Evolutionary conservation across 352 stramenopile species (phyloP).

Genomic region (Pythium chondricola): DNA sequence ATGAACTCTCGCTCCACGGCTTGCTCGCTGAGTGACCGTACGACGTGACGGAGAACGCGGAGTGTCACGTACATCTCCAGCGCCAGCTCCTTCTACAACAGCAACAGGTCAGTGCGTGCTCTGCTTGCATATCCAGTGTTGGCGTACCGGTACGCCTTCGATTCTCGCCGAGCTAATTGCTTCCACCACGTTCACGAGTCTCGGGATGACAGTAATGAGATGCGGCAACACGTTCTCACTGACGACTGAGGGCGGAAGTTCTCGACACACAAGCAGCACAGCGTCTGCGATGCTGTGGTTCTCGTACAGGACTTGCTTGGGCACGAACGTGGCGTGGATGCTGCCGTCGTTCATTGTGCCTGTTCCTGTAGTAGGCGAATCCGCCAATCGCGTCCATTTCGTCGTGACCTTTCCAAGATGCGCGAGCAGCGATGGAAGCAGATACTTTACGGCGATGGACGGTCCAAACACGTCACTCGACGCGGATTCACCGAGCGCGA

Average conservation of each 20-base stretch:
- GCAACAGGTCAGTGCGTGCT: neutral
- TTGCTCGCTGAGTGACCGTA: constrained; percentile 48
- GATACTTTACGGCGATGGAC: constrained; percentile 51
- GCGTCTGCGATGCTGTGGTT: constrained; percentile 61
- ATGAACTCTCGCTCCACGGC: constrained; percentile 46
- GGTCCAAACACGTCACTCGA: constrained; percentile 47
- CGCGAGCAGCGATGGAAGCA: constrained; percentile 47
- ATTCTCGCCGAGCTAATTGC: constrained; percentile 55
- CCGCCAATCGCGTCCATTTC: constrained; percentile 50
- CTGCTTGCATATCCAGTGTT: too few species aligned
- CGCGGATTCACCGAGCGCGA: constrained; percentile 43
- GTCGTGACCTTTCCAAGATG: constrained; percentile 43
- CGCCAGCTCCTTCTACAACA: constrained; percentile 46
- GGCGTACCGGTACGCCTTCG: constrained; percentile 62
- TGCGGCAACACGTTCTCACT: constrained; percentile 35
- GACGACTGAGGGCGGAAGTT: constrained; percentile 45
- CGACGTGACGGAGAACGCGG: constrained; percentile 51
- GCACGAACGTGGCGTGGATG: constrained; percentile 62
- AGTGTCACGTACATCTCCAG: constrained; percentile 70
- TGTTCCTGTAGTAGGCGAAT: constrained; percentile 7
- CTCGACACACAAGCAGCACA: constrained; percentile 53
- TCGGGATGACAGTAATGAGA: constrained; percentile 20
- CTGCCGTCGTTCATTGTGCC: constrained; percentile 29
- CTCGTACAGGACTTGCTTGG: constrained; percentile 55
- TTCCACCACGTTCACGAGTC: constrained; percentile 60